Percentiles rank a stretch among this genome's conserved stretches.
These are phyloP conservation scores for Pseudocercospora cruenta DNA, from an alignment of 2,329 filamentous ascomycete genomes.

Conservation along the genomic window DNA sequence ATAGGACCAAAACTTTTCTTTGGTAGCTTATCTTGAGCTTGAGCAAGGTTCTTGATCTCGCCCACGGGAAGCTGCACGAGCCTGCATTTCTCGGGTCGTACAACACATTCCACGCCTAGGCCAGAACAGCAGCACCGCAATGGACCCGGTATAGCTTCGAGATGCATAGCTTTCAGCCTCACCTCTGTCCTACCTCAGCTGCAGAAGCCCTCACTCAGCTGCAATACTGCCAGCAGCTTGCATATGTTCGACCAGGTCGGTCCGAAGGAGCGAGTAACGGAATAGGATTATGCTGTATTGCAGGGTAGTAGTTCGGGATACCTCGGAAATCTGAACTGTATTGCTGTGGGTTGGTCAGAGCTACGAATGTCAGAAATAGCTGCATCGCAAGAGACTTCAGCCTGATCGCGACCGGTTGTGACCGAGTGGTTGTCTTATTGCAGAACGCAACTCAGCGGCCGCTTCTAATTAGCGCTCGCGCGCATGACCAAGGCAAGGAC, in stretches of 20 bases:
- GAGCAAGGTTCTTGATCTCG: neutral
- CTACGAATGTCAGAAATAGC: too few species aligned
- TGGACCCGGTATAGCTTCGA: neutral
- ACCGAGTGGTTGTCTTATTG: too few species aligned
- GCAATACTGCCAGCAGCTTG: neutral
- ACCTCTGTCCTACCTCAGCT: neutral
- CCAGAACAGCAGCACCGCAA: neutral
- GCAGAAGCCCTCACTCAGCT: neutral
- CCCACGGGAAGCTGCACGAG: neutral
- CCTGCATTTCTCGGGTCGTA: neutral
- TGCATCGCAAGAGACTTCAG: too few species aligned
- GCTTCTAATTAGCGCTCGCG: too few species aligned
- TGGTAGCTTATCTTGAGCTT: conserved; percentile 3
- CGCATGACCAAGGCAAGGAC: too few species aligned
- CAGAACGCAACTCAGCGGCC: too few species aligned
- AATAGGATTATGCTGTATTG: too few species aligned
- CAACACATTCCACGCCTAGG: neutral
- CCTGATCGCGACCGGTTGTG: too few species aligned
- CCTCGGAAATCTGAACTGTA: too few species aligned
- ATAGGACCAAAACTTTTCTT: neutral
- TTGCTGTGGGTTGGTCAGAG: too few species aligned
- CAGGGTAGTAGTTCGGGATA: too few species aligned
- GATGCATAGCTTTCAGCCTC: conserved; percentile 4
- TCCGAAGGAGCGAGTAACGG: neutral
- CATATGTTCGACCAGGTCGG: neutral